Conservation (phyloP, 2,329 filamentous ascomycete genomes). For the Fusarium guadeloupense region DNA sequence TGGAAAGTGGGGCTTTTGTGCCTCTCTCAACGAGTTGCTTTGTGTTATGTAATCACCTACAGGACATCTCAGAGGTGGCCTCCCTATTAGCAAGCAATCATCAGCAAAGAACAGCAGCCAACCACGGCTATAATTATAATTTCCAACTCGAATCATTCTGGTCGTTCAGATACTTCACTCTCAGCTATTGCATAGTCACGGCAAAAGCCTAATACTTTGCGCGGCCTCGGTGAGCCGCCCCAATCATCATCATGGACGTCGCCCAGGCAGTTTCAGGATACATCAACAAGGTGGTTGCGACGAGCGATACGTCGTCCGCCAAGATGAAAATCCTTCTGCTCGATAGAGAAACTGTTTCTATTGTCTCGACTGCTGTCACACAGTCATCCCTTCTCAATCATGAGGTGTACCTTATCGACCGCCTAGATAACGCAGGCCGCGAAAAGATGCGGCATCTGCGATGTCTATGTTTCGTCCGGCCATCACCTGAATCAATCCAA, state of each 20-base stretch:
- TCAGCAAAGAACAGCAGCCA: slow-evolving; percentile 1
- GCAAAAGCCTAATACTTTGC: background rate
- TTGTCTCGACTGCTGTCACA: slow-evolving; percentile 93
- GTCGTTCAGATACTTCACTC: background rate
- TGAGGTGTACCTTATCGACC: slow-evolving; percentile 97
- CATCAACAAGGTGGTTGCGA: slow-evolving; percentile 92
- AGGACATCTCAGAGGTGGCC: slow-evolving; percentile 28
- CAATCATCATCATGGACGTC: slow-evolving; percentile 79
- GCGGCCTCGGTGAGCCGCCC: slow-evolving; percentile 27
- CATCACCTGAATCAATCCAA: slow-evolving; percentile 92
- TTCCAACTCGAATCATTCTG: background rate
- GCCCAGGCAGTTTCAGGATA: slow-evolving; percentile 93
- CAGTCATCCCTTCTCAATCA: slow-evolving; percentile 95
- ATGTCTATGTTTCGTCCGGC: slow-evolving; percentile 91
- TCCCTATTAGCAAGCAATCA: slow-evolving; percentile 19
- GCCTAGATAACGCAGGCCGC: slow-evolving; percentile 85
- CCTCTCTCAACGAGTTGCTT: background rate
- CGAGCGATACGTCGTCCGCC: slow-evolving; percentile 72
- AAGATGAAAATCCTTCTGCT: slow-evolving; percentile 99
- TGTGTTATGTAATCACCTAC: slow-evolving; percentile 35
- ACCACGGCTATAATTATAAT: background rate
- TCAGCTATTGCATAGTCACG: background rate
- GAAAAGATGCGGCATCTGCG: slow-evolving; percentile 98
- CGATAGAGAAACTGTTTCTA: slow-evolving; percentile 92
- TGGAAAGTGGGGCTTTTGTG: slow-evolving; percentile 5